Base-by-base conservation (phyloP, 768 basidiomycete species). In the Suillus subluteus region DNA sequence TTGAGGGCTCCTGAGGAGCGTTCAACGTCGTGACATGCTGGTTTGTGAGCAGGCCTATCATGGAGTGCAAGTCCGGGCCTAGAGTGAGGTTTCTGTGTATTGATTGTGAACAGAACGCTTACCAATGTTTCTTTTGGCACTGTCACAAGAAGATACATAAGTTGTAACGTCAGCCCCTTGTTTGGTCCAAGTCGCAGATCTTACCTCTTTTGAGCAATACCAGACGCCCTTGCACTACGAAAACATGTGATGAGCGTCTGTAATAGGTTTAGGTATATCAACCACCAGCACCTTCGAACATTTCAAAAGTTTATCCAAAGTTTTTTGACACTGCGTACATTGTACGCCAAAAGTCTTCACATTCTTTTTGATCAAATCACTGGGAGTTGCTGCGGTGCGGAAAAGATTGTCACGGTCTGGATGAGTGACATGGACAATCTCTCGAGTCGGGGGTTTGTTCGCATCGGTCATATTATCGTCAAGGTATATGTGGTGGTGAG, bases 51-150 rank as follows among this genome's bases (percentile, higher is more conserved):
- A 5, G 70, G 30, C 71, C 71, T 72, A 30, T 55, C 32, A 35
- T 21, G 9, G 26, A 21, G 30, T 55, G 18, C 21, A 18, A 55
- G 9, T 35, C 11, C 4, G 2, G 15, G 6, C 11, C 32, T 54
- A 46, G 40, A 63, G 30, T 58, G 7, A 58, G 38, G 6, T 23
- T 1, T 58, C 37, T 23, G 37, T 38, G 16, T 38, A 1, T 4
- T 26, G 6, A 15, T 50, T 1, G 15, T 5, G 13, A 16, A 40
- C 21, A 3, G 8, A 26, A 35, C 4, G 4, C 68, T 12, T 59
- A 72, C 71, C 71, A 72, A 59, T 72, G 65, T 44, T 66, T 69
- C 46, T 21, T 72, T 64, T 72, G 71, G 23, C 71, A 72, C 35
- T 69, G 12, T 2, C 13, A 56, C 23, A 16, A 40, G 15, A 38